Percentiles rank a stretch among this genome's conserved stretches.
These are phyloP conservation scores for Herpetomonas tarakana DNA, from an alignment of 208 protist genomes.

Conservation along the genomic window DNA sequence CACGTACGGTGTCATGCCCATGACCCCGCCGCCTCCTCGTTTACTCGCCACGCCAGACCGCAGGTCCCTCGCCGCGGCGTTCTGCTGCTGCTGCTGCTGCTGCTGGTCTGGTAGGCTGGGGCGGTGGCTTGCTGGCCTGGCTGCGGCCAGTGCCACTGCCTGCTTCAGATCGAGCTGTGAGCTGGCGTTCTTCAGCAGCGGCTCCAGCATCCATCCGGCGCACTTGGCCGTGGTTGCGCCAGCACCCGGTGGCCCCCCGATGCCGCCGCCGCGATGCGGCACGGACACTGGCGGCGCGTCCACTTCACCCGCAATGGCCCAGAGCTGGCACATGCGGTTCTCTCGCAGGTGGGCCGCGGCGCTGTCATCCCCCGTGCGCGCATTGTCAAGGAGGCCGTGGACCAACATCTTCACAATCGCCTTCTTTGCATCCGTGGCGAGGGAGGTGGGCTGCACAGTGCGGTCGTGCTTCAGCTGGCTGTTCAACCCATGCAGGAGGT, in stretches of 20 bases:
- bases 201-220: conserved; percentile 53
- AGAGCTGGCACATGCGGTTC: conserved; percentile 41
- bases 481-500: conserved; percentile 33
- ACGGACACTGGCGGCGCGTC: conserved; percentile 28
- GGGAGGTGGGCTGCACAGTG: conserved; percentile 19
- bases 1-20: neutral
- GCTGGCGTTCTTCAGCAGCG: conserved; percentile 50
- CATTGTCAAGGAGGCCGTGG: conserved; percentile 54
- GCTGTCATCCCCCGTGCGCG: conserved; percentile 9
- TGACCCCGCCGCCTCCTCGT: neutral
- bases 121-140: neutral
- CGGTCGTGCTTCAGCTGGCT: conserved; percentile 18
- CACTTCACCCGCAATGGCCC: conserved; percentile 35
- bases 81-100: neutral
- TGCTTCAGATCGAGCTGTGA: conserved; percentile 38
- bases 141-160: conserved; percentile 22
- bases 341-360: conserved; percentile 18
- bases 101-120: neutral
- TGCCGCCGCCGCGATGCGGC: too few species aligned
- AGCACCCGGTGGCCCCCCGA: neutral
- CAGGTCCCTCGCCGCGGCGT: neutral
- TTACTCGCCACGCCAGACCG: neutral
- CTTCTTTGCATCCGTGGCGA: conserved; percentile 29
- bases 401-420: conserved; percentile 52
- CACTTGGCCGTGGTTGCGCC: conserved; percentile 13